Conservation (phyloP, 2,329 filamentous ascomycete genomes). For the Berkeleyomyces basicola region DNA sequence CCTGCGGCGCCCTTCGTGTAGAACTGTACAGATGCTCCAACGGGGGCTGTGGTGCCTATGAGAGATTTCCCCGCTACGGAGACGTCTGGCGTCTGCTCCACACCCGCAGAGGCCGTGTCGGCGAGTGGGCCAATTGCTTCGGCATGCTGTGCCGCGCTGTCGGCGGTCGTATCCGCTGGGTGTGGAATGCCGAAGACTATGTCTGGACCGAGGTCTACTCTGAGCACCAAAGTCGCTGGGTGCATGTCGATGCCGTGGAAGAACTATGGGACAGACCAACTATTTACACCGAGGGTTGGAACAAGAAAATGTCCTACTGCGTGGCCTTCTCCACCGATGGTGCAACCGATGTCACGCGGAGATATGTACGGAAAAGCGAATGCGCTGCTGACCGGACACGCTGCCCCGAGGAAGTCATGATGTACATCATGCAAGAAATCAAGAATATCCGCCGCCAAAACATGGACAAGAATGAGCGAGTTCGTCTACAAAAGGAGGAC, state of each 20-base stretch:
- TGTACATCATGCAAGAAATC: slow-evolving; percentile 87
- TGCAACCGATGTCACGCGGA: slow-evolving; percentile 47
- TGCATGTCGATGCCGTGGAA: slow-evolving; percentile 93
- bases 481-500: slow-evolving; percentile 67
- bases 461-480: slow-evolving; percentile 71
- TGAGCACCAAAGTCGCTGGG: slow-evolving; percentile 80
- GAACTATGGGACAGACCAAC: slow-evolving; percentile 89
- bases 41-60: slow-evolving; percentile 55
- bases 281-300: slow-evolving; percentile 88
- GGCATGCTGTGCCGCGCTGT: slow-evolving; percentile 93
- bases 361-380: slow-evolving; percentile 55
- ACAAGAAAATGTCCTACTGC: slow-evolving; percentile 92
- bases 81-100: slow-evolving; percentile 88
- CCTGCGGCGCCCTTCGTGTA: slow-evolving; percentile 70
- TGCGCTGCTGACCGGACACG: slow-evolving; percentile 59
- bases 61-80: slow-evolving; percentile 85
- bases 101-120: slow-evolving; percentile 68
- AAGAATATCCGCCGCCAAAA: slow-evolving; percentile 67
- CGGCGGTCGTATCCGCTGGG: slow-evolving; percentile 81
- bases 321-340: slow-evolving; percentile 90
- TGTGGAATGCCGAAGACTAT: slow-evolving; percentile 96
- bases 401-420: slow-evolving; percentile 75
- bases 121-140: slow-evolving; percentile 98
- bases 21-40: slow-evolving; percentile 82
- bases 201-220: slow-evolving; percentile 98